phyloP scores from a whole-genome alignment of 2,329 filamentous ascomycete genomes.

The Sclerotinia glacialis region DNA sequence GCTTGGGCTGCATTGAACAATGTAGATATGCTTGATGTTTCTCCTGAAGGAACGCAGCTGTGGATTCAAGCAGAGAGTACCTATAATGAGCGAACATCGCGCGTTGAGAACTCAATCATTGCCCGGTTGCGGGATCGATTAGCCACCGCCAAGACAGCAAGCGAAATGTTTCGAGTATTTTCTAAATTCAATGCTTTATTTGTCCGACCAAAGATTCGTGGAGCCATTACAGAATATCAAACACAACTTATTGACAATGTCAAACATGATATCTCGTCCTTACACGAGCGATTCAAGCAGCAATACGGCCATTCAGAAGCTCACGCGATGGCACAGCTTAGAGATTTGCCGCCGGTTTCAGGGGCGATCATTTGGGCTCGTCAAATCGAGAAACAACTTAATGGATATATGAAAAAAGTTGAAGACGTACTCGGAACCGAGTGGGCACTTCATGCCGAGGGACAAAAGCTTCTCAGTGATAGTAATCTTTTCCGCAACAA shows the following conservation, averaged over 20 bases:
- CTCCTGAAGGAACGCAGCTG: slow-evolving; percentile 79
- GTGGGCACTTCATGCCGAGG: slow-evolving; percentile 92
- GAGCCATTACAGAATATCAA: slow-evolving; percentile 97
- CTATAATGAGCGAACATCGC: slow-evolving; percentile 95
- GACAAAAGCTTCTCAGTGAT: slow-evolving; percentile 88
- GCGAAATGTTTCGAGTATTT: slow-evolving; percentile 99
- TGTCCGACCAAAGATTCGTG: slow-evolving; percentile 96
- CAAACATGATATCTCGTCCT: slow-evolving; percentile 86
- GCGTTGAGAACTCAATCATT: slow-evolving; percentile 99
- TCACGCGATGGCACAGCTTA: slow-evolving; percentile 95
- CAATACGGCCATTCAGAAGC: slow-evolving; percentile 98
- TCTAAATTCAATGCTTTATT: slow-evolving; percentile 99
- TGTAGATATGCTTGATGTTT: slow-evolving; percentile 91
- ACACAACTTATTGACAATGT: slow-evolving; percentile 97
- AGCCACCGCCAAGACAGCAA: slow-evolving; percentile 92
- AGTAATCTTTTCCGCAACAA: slow-evolving; percentile 94
- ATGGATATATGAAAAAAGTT: slow-evolving; percentile 98
- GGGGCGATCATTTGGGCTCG: slow-evolving; percentile 97
- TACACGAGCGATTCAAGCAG: slow-evolving; percentile 97
- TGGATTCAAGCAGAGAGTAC: slow-evolving; percentile 94
- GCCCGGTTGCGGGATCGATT: slow-evolving; percentile 86
- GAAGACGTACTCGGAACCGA: slow-evolving; percentile 93
- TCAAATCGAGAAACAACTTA: slow-evolving; percentile 93
- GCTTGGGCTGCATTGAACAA: slow-evolving; percentile 93
- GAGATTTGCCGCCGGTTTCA: slow-evolving; percentile 91